These are phyloP conservation scores for Komagataella pastoris DNA, from an alignment of 805 yeast genomes.

Conservation along the genomic window DNA sequence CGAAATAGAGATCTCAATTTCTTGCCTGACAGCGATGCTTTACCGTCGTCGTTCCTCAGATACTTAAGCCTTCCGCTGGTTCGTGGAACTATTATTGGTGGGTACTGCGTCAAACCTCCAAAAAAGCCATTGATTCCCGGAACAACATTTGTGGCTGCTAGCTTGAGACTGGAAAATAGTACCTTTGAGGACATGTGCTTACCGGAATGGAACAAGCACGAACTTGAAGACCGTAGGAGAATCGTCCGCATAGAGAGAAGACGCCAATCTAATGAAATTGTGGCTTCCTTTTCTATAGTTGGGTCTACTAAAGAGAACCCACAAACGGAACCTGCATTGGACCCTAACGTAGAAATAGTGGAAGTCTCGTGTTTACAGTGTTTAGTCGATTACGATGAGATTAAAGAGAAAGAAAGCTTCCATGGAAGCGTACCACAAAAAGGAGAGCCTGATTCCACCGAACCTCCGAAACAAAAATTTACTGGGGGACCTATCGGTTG, in stretches of 20 bases:
- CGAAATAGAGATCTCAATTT: no score
- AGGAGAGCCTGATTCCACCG: no score
- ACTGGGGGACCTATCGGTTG: no score
- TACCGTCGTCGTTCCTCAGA: no score
- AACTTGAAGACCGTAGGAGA: constrained; percentile 36
- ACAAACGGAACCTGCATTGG: constrained; percentile 23
- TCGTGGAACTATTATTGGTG: constrained; percentile 21
- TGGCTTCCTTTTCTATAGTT: constrained; percentile 35
- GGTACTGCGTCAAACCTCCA: constrained; percentile 36
- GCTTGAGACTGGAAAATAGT: constrained; percentile 30
- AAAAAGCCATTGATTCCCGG: constrained; percentile 1
- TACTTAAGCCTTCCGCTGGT: no score
- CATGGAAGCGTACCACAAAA: no score
- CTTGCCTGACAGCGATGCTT: no score
- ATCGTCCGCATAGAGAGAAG: constrained; percentile 43
- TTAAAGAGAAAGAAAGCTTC: constrained; percentile 5
- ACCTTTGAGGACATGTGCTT: constrained; percentile 30
- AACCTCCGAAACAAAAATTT: no score
- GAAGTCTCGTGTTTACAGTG: constrained; percentile 40
- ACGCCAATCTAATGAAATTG: constrained; percentile 32
- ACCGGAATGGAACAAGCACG: constrained; percentile 36
- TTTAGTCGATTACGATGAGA: constrained; percentile 10
- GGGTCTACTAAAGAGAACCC: constrained; percentile 38
- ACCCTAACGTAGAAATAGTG: constrained; percentile 18
- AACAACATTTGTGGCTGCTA: constrained; percentile 26